A percentile compares a stretch with the other conserved stretches of the same genome.
Evolutionary conservation across 2,329 filamentous ascomycete genomes (phyloP).

Genomic region (Claviceps maximensis): DNA sequence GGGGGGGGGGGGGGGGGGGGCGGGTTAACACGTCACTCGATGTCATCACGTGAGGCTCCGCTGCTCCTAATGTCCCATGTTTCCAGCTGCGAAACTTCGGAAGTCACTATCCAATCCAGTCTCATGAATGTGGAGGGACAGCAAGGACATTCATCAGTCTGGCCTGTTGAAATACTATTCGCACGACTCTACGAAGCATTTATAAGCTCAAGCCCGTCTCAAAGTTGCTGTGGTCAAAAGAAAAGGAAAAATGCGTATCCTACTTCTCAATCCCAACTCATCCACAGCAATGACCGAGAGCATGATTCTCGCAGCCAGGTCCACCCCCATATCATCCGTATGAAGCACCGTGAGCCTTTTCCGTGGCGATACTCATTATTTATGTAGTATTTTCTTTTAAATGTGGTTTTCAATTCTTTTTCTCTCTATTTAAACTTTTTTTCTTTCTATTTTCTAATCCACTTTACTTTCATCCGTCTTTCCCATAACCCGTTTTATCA

Average conservation of each 20-base stretch:
- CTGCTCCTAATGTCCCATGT: constrained; percentile 2
- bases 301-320: constrained; percentile 26
- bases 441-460: too few relatives aligned
- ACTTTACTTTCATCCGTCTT: too few relatives aligned
- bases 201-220: too few relatives aligned
- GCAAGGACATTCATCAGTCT: too few relatives aligned
- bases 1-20: too few relatives aligned
- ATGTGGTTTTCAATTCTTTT: neutral
- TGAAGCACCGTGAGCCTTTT: neutral
- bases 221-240: neutral
- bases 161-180: too few relatives aligned
- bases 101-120: too few relatives aligned
- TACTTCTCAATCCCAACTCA: constrained; percentile 72
- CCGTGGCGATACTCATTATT: too few relatives aligned
- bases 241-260: constrained; percentile 26
- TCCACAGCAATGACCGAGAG: constrained; percentile 58
- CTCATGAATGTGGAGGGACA: too few relatives aligned
- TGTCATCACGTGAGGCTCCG: constrained; percentile 26
- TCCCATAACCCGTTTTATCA: too few relatives aligned
- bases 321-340: constrained; percentile 16
- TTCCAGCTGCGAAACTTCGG: too few relatives aligned
- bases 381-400: too few relatives aligned
- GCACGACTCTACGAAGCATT: neutral
- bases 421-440: neutral
- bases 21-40: neutral